Evolutionary conservation across 2,329 filamentous ascomycete genomes (phyloP), one percentile per base, ranked within the genome.

Genomic region (Gremmenia infestans): DNA sequence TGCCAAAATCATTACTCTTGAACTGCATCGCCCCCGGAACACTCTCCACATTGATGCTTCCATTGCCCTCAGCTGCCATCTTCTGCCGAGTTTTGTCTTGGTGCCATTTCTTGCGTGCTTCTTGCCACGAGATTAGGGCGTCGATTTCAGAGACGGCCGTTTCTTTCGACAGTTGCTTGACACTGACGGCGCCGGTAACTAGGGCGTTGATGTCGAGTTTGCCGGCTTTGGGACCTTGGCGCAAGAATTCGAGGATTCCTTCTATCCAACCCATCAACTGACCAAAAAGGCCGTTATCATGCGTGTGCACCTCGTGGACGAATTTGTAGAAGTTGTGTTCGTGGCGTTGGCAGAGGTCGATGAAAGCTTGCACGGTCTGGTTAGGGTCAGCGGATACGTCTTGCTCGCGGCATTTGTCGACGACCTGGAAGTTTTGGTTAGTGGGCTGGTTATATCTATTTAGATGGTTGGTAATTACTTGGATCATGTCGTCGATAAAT

Each of bases 311-410:
- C 73, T 99, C 94, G 71, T 99, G 94, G 3, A 99, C 88, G 71
- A 99, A 99, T 72, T 96, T 97, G 81, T 97, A 99, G 70, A 99
- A 93, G 73, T 96, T 96, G 70, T 95, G 85, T 73, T 99, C 91
- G 71, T 99, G 94, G 45, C 94, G 85, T 63, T 90, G 88, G 72
- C 94, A 99, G 22, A 99, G 81, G 69, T 99, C 94, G 68, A 99
- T 99, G 69, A 99, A 99, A 15, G 91, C 88, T 71, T 99, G 94
- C 1, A 99, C 94, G 0, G 94, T 99, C 76, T 97, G 92, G 71
- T 99, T 99, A 4, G 94, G 94, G 70, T 99, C 94, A 1, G 93
- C 91, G 2, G 90, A 92, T 47, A 94, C 88, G 70, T 97, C 94
- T 66, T 86, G 81, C 58, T 86, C 82, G 55, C 82, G 77, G 65